Conservation (phyloP, 305 asterid genomes). For the Salvia sclarea region DNA sequence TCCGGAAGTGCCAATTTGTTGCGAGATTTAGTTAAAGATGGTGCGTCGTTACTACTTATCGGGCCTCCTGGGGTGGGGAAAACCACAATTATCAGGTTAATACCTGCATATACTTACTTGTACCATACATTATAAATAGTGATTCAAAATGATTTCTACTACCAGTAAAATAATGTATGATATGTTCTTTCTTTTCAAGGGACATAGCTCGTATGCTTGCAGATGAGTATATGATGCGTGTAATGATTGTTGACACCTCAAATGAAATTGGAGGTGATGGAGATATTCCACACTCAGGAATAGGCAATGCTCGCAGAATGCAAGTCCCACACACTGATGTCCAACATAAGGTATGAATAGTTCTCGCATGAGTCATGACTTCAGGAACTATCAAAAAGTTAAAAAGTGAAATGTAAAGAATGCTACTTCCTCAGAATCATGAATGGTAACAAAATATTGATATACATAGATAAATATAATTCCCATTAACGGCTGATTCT, state of each 20-base stretch:
- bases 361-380: constrained; percentile 21
- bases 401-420: constrained; percentile 10
- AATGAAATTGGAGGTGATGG: constrained; percentile 98
- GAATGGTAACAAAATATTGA: background rate
- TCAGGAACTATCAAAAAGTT: background rate
- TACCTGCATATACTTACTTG: constrained; percentile 15
- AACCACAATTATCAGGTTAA: constrained; percentile 88
- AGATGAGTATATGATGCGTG: constrained; percentile 82
- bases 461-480: background rate
- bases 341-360: constrained; percentile 78
- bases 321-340: constrained; percentile 88
- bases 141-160: constrained; percentile 1
- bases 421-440: background rate
- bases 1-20: constrained; percentile 84
- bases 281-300: constrained; percentile 90
- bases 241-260: constrained; percentile 96
- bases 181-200: constrained; percentile 44
- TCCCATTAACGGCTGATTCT: constrained; percentile 6
- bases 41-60: constrained; percentile 80
- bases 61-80: constrained; percentile 99
- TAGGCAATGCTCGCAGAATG: constrained; percentile 93
- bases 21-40: constrained; percentile 77
- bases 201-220: constrained; percentile 97
- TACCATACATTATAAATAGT: too few species aligned
- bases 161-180: constrained; percentile 20